Base-by-base conservation (phyloP, 768 basidiomycete species). In the Pleurotus citrinopileatus region DNA sequence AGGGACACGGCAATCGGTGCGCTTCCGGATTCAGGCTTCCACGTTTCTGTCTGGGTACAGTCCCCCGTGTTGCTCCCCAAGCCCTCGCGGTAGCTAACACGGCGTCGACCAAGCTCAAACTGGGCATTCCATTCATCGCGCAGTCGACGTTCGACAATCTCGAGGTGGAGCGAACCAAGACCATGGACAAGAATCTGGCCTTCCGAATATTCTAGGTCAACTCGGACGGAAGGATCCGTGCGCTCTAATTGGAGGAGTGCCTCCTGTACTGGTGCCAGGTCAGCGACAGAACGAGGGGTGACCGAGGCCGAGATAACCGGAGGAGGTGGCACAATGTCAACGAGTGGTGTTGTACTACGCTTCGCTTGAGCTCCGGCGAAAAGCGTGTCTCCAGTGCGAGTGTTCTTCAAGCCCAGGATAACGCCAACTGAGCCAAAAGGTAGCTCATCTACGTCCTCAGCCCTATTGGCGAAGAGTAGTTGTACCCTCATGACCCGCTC, bases 221-320 rank as follows among this genome's bases (percentile, higher is more conserved):
- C 74, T 17, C 93, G 85, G 25, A 93, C 81, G 0, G 91, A 93
- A n/a, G 92, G 92, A 63, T 94, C 92, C 1, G 93, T 94, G n/a
- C 92, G 86, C 15, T 82, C 73, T 23, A 94, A 72, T 1, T 87
- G 73, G 23, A 78, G 73, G 17, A 94, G 71, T 7, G 92, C 92
- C 43, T 84, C 78, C 69, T 91, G 85, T 1, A 94, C 88, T 17
- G 87, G 84, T 53, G 82, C 79, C 8, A 91, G 71, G 64, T 94
- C 93, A 7, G 87, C 79, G 63, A 90, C 84, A 20, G 90, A 87
- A 36, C 84, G 81, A 13, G 92, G 91, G 50, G 91, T 80, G 58
- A 94, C 81, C 2, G 91, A 88, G 22, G 83, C 85, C 10, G 92
- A 89, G 66, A 94, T 91, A 47, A 94, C 89, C 1, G 93, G 79